phyloP scores from a whole-genome alignment of 2,329 filamentous ascomycete genomes.

The Nemania sp. region DNA sequence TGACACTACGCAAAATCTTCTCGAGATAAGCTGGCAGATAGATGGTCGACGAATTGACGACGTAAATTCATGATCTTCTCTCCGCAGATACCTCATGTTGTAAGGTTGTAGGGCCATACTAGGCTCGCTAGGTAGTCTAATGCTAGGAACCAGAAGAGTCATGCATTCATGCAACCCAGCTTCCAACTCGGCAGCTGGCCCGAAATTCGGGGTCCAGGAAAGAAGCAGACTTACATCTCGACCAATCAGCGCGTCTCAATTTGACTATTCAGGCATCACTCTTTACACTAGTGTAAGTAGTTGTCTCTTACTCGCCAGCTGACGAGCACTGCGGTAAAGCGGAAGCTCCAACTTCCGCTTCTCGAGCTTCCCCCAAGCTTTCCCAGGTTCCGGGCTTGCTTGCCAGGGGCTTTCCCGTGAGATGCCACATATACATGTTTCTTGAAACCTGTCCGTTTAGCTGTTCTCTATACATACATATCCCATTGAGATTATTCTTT shows the following conservation, averaged over 20 bases:
- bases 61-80: too few species aligned
- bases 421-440: constrained; percentile 27
- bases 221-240: not conserved
- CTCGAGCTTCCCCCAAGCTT: constrained; percentile 15
- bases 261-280: constrained; percentile 20
- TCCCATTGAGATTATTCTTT: not conserved
- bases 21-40: too few species aligned
- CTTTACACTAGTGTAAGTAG: too few species aligned
- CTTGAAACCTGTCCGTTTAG: constrained; percentile 2
- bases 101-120: too few species aligned
- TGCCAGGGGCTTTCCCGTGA: constrained; percentile 1
- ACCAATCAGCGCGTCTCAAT: constrained; percentile 19
- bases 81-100: too few species aligned
- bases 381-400: constrained; percentile 8
- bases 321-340: constrained; percentile 14
- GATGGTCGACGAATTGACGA: too few species aligned
- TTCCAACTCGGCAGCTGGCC: constrained; percentile 8
- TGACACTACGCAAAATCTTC: too few species aligned
- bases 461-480: not conserved
- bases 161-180: not conserved
- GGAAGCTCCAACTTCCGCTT: constrained; percentile 30
- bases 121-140: too few species aligned
- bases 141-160: too few species aligned
- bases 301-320: constrained; percentile 15
- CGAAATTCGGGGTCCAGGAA: constrained; percentile 14